Conservation (phyloP, 2,329 filamentous ascomycete species). For the Colletotrichum sp. region DNA sequence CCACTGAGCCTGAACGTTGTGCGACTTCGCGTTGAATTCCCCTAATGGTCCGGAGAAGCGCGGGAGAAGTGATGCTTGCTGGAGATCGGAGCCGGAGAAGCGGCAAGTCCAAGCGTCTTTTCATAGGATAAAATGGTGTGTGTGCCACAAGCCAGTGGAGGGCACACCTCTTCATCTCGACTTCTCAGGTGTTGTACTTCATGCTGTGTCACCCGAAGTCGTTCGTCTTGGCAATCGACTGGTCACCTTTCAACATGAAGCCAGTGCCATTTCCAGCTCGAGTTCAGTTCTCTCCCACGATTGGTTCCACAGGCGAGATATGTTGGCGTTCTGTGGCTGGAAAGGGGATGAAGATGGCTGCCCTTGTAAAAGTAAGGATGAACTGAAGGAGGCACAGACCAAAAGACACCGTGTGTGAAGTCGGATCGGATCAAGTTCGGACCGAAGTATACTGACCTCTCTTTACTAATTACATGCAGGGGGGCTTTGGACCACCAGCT, state of each 20-base stretch:
- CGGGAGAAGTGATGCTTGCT: not conserved
- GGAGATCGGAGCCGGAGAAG: not conserved
- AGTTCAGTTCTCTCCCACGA: not conserved
- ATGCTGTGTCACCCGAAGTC: not conserved
- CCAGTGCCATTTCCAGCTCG: not conserved
- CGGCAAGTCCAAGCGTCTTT: not conserved
- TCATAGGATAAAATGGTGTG: not conserved
- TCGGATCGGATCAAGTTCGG: not conserved
- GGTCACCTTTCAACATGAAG: not conserved
- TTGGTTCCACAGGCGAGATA: not conserved
- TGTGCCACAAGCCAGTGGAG: not conserved
- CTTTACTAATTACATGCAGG: not conserved
- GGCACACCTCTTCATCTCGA: not conserved
- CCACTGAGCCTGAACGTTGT: not conserved
- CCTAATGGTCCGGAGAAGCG: not conserved
- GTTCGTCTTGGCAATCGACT: not conserved
- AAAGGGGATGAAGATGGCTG: not conserved
- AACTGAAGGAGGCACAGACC: not conserved
- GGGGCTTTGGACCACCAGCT: not conserved
- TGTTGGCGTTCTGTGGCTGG: not conserved
- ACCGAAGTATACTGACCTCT: not conserved
- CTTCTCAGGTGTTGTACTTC: not conserved
- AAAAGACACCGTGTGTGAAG: not conserved
- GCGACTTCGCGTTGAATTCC: constrained; percentile 3
- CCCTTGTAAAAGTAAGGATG: not conserved